A percentile compares a stretch with the other conserved stretches of the same genome.
phyloP scores from a whole-genome alignment of 2,329 filamentous ascomycete species.

The Stachybotrys elegans region DNA sequence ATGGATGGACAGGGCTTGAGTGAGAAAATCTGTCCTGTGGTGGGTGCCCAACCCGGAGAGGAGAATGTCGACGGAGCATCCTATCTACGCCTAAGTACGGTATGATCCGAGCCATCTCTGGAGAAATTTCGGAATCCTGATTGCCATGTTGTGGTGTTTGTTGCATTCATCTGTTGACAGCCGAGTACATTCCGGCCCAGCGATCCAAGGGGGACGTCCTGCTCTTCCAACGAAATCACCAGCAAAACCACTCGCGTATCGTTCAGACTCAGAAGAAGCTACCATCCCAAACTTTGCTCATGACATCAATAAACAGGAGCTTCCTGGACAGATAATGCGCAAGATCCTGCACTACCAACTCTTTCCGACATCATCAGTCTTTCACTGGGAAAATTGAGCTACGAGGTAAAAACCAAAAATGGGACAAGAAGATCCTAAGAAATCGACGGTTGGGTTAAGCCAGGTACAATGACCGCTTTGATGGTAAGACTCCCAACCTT shows the following conservation, averaged over 20 bases:
- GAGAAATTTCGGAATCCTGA: not conserved
- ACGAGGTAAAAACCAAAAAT: constrained; percentile 63
- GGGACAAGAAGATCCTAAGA: constrained; percentile 49
- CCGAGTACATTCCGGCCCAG: not conserved
- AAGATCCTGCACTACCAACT: too few relatives aligned
- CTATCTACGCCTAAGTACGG: not conserved
- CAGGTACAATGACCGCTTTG: constrained; percentile 61
- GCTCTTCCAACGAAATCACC: not conserved
- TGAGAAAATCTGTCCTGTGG: not conserved
- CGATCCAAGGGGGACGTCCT: not conserved
- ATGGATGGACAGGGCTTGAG: too few relatives aligned
- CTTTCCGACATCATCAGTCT: constrained; percentile 37
- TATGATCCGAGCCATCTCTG: not conserved
- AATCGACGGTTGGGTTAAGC: constrained; percentile 66
- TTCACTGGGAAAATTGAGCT: constrained; percentile 65
- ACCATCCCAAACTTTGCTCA: not conserved
- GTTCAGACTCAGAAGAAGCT: not conserved
- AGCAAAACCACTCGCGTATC: not conserved
- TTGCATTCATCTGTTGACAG: not conserved
- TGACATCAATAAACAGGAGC: not conserved
- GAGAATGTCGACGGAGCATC: not conserved
- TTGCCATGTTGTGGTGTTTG: not conserved
- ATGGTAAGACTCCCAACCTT: constrained; percentile 43
- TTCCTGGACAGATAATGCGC: too few relatives aligned
- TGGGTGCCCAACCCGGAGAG: not conserved